Conservation (phyloP, 2,329 filamentous ascomycete species). For the Lizonia empirigonia region DNA sequence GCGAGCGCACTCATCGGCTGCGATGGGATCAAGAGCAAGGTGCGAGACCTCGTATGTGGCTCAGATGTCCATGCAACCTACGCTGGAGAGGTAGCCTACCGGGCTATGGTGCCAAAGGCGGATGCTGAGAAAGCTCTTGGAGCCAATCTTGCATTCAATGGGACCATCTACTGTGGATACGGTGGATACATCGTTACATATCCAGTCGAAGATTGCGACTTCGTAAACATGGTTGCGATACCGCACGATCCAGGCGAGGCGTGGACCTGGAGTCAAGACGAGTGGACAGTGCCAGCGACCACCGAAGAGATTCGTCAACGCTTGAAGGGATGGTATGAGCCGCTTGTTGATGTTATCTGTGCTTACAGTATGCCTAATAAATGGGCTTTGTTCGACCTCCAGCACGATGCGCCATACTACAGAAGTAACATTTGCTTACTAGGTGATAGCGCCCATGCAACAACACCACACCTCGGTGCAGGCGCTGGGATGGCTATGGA, state of each 20-base stretch:
- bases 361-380: conserved; percentile 20
- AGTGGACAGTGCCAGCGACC: conserved; percentile 23
- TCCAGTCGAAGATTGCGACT: conserved; percentile 25
- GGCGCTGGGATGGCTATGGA: conserved; percentile 35
- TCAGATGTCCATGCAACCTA: conserved; percentile 27
- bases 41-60: conserved; percentile 25
- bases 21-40: conserved; percentile 53
- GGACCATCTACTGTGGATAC: conserved; percentile 32
- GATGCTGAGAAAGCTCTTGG: conserved; percentile 46
- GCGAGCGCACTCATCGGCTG: conserved; percentile 52
- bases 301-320: conserved; percentile 25
- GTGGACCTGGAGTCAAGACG: conserved; percentile 17
- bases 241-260: conserved; percentile 16
- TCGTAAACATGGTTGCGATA: conserved; percentile 32
- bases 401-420: conserved; percentile 23
- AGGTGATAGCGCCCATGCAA: conserved; percentile 35
- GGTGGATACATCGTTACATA: conserved; percentile 25
- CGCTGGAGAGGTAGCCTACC: conserved; percentile 32
- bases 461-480: conserved; percentile 29
- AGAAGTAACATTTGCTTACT: conserved; percentile 25
- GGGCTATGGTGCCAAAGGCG: conserved; percentile 40
- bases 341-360: conserved; percentile 19
- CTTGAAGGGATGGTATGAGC: conserved; percentile 15
- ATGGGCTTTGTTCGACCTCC: conserved; percentile 31
- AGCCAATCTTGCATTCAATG: conserved; percentile 33